Evolutionary conservation across 768 basidiomycete species (phyloP).

Genomic region (Tricholoma flavovirens): DNA sequence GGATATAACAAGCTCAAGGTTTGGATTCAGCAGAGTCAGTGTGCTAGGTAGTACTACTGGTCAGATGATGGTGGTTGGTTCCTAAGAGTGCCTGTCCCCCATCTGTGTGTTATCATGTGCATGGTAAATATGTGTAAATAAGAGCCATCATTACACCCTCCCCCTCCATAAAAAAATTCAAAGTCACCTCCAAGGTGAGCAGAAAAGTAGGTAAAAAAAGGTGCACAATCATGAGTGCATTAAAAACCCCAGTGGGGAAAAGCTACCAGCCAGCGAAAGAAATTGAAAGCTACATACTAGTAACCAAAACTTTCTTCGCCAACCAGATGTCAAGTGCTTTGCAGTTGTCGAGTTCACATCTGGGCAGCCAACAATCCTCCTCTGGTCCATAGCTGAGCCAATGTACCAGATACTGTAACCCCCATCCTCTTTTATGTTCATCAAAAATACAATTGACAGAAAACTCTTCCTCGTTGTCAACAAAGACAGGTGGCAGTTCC

Average conservation of each 20-base stretch:
- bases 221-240: too few relatives aligned
- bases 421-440: background rate
- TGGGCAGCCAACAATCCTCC: constrained; percentile 18
- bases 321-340: constrained; percentile 14
- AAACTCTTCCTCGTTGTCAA: background rate
- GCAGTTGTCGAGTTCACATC: constrained; percentile 14
- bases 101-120: too few relatives aligned
- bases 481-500: background rate
- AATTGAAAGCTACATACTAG: background rate
- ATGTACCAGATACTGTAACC: background rate
- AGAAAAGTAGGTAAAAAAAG: background rate
- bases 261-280: too few relatives aligned
- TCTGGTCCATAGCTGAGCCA: too few relatives aligned
- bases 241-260: too few relatives aligned
- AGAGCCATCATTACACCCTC: too few relatives aligned
- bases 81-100: too few relatives aligned
- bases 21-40: too few relatives aligned
- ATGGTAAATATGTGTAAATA: too few relatives aligned
- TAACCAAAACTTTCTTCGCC: background rate
- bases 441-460: background rate
- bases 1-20: too few relatives aligned
- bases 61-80: too few relatives aligned
- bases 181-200: background rate
- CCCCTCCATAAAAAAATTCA: background rate
- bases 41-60: too few relatives aligned